Evolutionary conservation across 257 asterid genomes (phyloP).

Genomic region (Fraxinus excelsior): DNA sequence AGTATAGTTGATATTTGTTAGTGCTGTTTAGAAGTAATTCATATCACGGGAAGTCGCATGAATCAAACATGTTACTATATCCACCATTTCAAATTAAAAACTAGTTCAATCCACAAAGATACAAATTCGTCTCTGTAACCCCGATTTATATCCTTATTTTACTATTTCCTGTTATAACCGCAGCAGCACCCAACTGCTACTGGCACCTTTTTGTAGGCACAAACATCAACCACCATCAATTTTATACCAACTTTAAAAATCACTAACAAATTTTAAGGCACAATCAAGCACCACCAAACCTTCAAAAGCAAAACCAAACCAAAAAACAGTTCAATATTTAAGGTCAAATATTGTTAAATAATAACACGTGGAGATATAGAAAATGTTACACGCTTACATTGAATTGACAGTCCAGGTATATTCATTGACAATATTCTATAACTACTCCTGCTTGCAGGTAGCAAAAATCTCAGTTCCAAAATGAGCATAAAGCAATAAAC

Average conservation of each 20-base stretch:
- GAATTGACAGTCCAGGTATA: neutral
- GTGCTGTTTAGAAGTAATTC: slow-evolving; percentile 6
- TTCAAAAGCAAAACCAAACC: neutral
- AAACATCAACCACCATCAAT: neutral
- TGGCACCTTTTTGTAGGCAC: slow-evolving; percentile 7
- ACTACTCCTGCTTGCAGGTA: neutral
- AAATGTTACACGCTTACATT: neutral
- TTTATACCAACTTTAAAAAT: neutral
- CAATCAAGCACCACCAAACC: neutral
- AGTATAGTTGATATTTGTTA: slow-evolving; percentile 16
- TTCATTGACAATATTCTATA: neutral
- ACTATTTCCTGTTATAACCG: slow-evolving; percentile 4
- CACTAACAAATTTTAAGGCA: neutral
- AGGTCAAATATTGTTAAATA: neutral
- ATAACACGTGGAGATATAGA: neutral
- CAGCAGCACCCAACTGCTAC: neutral
- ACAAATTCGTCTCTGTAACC: slow-evolving; percentile 4
- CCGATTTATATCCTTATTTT: neutral
- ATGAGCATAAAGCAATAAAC: neutral
- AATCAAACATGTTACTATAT: slow-evolving; percentile 20
- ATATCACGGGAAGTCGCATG: slow-evolving; percentile 11
- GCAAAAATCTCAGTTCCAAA: neutral
- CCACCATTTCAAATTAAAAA: slow-evolving; percentile 20
- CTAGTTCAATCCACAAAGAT: slow-evolving; percentile 17
- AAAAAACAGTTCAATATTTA: neutral